Conservation (phyloP, 306 rosid genomes). For the Trifolium repens region DNA sequence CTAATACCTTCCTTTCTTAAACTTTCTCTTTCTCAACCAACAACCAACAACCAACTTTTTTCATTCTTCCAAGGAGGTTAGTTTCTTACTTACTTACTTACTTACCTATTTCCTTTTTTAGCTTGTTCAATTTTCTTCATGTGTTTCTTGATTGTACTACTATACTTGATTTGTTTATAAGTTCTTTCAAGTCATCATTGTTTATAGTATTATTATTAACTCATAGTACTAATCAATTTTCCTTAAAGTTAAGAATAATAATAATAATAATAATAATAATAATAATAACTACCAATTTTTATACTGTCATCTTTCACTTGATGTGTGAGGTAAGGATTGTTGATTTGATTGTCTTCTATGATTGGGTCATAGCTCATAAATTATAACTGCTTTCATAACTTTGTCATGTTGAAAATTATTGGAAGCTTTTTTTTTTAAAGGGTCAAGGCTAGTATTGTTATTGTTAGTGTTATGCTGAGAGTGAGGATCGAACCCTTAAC, state of each 20-base stretch:
- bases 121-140: not conserved
- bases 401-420: slow-evolving; percentile 32
- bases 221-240: slow-evolving; percentile 11
- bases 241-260: slow-evolving; percentile 12
- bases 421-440: not conserved
- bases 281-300: not conserved
- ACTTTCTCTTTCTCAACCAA: slow-evolving; percentile 35
- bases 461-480: not conserved
- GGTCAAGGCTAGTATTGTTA: too few species aligned
- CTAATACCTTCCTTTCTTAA: slow-evolving; percentile 16
- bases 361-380: slow-evolving; percentile 26
- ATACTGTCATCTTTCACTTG: slow-evolving; percentile 10
- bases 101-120: not conserved
- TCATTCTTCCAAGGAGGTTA: slow-evolving; percentile 55
- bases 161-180: not conserved
- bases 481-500: not conserved
- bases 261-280: too few species aligned
- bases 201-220: slow-evolving; percentile 30
- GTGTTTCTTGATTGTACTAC: not conserved
- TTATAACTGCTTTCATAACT: slow-evolving; percentile 31
- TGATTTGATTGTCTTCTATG: slow-evolving; percentile 24
- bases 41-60: slow-evolving; percentile 32
- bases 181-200: slow-evolving; percentile 17
- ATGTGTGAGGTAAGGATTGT: not conserved
- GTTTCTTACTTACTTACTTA: slow-evolving; percentile 7